Percentiles rank a stretch among this genome's conserved stretches.
These are phyloP conservation scores for Ganoderma sinense DNA, from an alignment of 1,284 basidiomycete species.

Conservation along the genomic window DNA sequence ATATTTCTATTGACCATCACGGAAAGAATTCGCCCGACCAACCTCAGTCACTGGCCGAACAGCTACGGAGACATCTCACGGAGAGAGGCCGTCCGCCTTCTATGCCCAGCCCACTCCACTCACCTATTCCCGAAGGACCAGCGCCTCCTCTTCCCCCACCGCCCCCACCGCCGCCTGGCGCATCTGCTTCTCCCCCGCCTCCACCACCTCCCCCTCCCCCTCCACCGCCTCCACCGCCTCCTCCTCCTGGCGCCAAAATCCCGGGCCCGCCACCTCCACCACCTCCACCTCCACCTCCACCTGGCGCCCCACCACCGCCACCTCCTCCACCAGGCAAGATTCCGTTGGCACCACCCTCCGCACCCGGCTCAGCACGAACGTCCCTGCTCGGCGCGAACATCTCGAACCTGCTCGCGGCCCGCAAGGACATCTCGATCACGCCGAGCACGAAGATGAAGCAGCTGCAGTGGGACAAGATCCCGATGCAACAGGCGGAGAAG, in stretches of 20 bases:
- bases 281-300: slow-evolving; percentile 46
- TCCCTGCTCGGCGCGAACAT: slow-evolving; percentile 70
- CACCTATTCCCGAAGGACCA: slow-evolving; percentile 40
- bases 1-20: slow-evolving; percentile 22
- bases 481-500: slow-evolving; percentile 82
- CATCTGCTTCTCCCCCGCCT: slow-evolving; percentile 43
- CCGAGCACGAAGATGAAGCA: slow-evolving; percentile 97
- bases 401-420: slow-evolving; percentile 60
- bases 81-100: slow-evolving; percentile 49
- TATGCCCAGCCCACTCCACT: slow-evolving; percentile 41
- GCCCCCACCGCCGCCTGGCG: slow-evolving; percentile 39
- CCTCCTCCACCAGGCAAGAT: slow-evolving; percentile 49
- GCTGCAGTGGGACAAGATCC: slow-evolving; percentile 98
- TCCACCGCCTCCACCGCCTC: slow-evolving; percentile 37
- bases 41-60: slow-evolving; percentile 63
- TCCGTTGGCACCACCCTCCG: slow-evolving; percentile 55
- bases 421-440: slow-evolving; percentile 88
- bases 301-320: slow-evolving; percentile 33
- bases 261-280: slow-evolving; percentile 40
- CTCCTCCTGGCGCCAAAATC: slow-evolving; percentile 15
- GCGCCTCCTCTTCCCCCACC: slow-evolving; percentile 40
- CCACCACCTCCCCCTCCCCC: slow-evolving; percentile 46
- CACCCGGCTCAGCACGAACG: slow-evolving; percentile 59
- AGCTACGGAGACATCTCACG: slow-evolving; percentile 63
- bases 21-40: slow-evolving; percentile 39